Percentiles rank a stretch among this genome's conserved stretches.
Conservation (phyloP, 345 rosid genomes). For the Bruguiera gymnorhiza region DNA sequence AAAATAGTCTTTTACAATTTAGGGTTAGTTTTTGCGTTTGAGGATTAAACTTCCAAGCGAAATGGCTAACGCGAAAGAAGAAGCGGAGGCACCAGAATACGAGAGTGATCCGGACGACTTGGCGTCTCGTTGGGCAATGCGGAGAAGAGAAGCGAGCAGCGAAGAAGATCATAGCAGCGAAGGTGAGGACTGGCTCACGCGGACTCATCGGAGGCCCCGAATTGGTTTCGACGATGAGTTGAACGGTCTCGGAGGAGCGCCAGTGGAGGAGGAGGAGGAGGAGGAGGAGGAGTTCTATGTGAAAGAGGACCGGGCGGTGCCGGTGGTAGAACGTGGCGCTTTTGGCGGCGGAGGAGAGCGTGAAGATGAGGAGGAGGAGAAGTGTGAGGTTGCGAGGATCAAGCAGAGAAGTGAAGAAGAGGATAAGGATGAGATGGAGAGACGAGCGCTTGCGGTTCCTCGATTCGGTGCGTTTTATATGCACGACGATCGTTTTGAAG, state of each 20-base stretch:
- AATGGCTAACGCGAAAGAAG: neutral
- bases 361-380: slow-evolving; percentile 5
- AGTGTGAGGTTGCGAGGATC: neutral
- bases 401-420: slow-evolving; percentile 1
- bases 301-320: neutral
- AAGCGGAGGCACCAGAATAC: neutral
- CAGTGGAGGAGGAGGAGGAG: neutral
- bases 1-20: neutral
- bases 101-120: slow-evolving; percentile 11
- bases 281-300: neutral
- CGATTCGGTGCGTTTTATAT: slow-evolving; percentile 20
- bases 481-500: slow-evolving; percentile 30
- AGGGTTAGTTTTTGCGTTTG: neutral
- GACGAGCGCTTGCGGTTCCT: slow-evolving; percentile 10
- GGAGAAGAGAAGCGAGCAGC: slow-evolving; percentile 14
- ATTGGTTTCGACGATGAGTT: slow-evolving; percentile 15
- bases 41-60: neutral
- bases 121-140: neutral
- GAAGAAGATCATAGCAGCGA: slow-evolving; percentile 5
- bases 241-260: slow-evolving; percentile 17
- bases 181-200: neutral
- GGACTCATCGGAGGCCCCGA: slow-evolving; percentile 2
- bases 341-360: slow-evolving; percentile 1
- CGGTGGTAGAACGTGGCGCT: neutral
- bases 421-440: slow-evolving; percentile 8